Base-by-base conservation (phyloP, 176 grass and related monocot genomes). In the Aegilops bicornis region DNA sequence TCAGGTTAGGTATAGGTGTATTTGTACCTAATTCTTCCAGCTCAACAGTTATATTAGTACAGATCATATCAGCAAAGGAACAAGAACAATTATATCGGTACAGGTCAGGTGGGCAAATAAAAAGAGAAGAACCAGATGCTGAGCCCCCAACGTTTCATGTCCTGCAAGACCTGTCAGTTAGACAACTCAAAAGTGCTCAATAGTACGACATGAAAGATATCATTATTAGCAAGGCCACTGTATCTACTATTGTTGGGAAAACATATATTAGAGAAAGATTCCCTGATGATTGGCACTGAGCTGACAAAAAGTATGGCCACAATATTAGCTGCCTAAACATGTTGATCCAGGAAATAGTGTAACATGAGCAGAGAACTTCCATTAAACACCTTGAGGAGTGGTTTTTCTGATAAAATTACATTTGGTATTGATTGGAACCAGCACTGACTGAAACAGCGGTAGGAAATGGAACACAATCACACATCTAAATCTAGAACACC, bases 11-110 rank as follows among this genome's bases (percentile, higher is more conserved):
- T 84, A 54, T 81, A 37, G 39, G 73, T 84, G 81, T 84, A 64
- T 71, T 77, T 88, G 69, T 63, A 91, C 86, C 82, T 78, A 91
- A 88, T 88, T 88, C 84, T 81, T 91, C 77, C 89, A 88, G 89
- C 82, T 91, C 77, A 77, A 85, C 69, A 64, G 61, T 62, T 71
- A 29, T 73, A 70, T 76, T 75, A 85, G 69, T 82, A 72, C 86
- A 91, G 82, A 72, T 82, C 82, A 85, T 88, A 91, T 71, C 69
- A 82, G 70, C 70, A 82, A 88, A 40, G 24, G 82, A 78, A 82
- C 86, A 88, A 81, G 86, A 85, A 63, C 86, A 91, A 85, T 85
- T 81, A 91, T 91, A 64, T 82, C 69, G 19, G 82, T 52, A 85
- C 77, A 91, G 29, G 58, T 88, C 82, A 88, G 59, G 48, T 40